Percentiles rank a stretch among this genome's conserved stretches.
Conservation (phyloP, 83 land plant species). For the Thuja plicata region DNA sequence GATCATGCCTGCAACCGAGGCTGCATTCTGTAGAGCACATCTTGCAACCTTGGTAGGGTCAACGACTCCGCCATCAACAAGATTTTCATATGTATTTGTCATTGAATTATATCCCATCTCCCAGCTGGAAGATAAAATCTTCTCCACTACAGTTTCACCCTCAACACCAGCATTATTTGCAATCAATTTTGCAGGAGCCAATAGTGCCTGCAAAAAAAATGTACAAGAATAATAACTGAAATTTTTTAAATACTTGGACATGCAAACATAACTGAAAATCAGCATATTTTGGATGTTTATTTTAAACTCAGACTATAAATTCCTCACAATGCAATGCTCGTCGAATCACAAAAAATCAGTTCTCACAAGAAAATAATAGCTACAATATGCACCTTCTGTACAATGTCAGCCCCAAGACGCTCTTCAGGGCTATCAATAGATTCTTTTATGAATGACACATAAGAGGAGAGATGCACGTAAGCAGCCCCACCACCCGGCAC, state of each 20-base stretch:
- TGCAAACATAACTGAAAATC: not conserved
- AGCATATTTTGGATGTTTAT: not conserved
- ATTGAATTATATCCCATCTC: constrained; percentile 82
- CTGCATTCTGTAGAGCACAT: constrained; percentile 92
- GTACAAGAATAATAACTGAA: not conserved
- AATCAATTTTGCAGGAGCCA: constrained; percentile 76
- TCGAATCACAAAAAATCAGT: not conserved
- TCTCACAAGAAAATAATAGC: not conserved
- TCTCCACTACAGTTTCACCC: constrained; percentile 79
- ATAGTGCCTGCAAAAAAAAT: constrained; percentile 72
- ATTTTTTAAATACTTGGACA: not conserved
- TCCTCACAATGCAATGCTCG: not conserved
- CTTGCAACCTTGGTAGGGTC: constrained; percentile 88
- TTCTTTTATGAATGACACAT: constrained; percentile 64
- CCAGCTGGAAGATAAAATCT: constrained; percentile 61
- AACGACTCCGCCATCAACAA: constrained; percentile 62
- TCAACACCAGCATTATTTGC: constrained; percentile 89
- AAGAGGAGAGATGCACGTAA: constrained; percentile 67
- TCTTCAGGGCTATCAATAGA: constrained; percentile 74
- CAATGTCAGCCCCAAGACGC: constrained; percentile 87
- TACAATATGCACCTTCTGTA: constrained; percentile 59
- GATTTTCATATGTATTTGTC: constrained; percentile 68
- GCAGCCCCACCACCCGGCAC: constrained; percentile 97
- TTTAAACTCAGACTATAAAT: not conserved
- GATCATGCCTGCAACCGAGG: constrained; percentile 83